Evolutionary conservation across 352 stramenopile species (phyloP), one percentile per base, ranked within the genome.

Genomic region (Aphanomyces cochlioides): DNA sequence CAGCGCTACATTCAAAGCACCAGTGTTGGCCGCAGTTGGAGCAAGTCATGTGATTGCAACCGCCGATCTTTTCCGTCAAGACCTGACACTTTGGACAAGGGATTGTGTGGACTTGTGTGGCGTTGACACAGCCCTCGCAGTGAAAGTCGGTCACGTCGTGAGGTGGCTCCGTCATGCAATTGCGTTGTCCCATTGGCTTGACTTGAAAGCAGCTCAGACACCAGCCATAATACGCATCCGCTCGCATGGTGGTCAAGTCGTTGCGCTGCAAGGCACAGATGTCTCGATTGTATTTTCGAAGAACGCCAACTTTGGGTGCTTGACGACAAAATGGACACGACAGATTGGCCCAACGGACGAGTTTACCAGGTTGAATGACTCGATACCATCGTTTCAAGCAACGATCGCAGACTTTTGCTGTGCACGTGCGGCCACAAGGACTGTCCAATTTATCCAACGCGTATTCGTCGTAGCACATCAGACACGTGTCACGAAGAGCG

Each of bases 31-130:
- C n/a, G n/a, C 63, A 69, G 17, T 21, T 48, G 28, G 28, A 28
- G 37, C 63, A 69, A 12, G 63, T 69, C 8, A 69, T 61, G 38
- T 69, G 63, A 19, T 69, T 61, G 63, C 63, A 69, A 4, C 63
- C 63, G 50, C 63, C 45, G 10, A n/a, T 21, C 34, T 69, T 69
- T 43, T 69, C 63, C 5, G 37, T 69, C 7, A 5, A n/a, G 8
- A 41, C 50, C 13, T 41, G 41, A 41, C 63, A 69, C n/a, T 43
- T 19, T 8, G 63, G 63, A 56, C 63, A 69, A 19, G n/a, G 12
- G 3, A 40, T 7, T 13, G 60, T 61, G 39, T 4, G 34, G 21
- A 58, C 50, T 12, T 38, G n/a, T 75, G 76, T 37, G 21, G 19
- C 37, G n/a, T 66, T n/a, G 15, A 61, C 39, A 15, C 63, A 69